Base-by-base conservation (phyloP, 257 asterid genomes). In the Penstemon newberryi region DNA sequence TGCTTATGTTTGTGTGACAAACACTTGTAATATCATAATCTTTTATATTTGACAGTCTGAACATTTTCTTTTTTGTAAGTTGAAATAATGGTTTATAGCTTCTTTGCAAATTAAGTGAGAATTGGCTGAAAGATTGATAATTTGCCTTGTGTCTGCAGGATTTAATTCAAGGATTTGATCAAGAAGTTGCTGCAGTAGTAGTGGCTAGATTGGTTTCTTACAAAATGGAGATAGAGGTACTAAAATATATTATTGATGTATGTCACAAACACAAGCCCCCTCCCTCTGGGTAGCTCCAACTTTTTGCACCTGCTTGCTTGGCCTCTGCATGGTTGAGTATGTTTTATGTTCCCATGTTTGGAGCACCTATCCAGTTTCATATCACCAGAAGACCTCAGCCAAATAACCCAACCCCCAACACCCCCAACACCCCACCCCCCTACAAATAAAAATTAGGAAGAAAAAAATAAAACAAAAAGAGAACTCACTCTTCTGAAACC, bases 161-260 rank as follows among this genome's bases (percentile, higher is more conserved):
- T 67, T 77, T 94, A 69, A 82, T 89, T 78, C 96, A 86, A 74
- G 99, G 99, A 76, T 94, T 94, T 81, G 99, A 94, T 81, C 97
- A 94, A 78, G 99, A 94, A 78, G 87, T 82, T 74, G 97, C 97
- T 82, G 96, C 99, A 39, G 99, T 94, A 15, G 95, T 86, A 18
- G 74, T 91, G 85, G 97, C 96, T 75, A 91, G 99, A 85, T 81
- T 86, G 56, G 93, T 90, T 72, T 94, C 99, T 67, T 76, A 87
- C 79, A 94, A 94, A 82, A 94, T 94, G 99, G 99, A 91, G 77
- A 78, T 68, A 71, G 99, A 94, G 99, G 99, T 94, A 88, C 0
- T 8, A 13, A 51, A 40, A 13, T 63, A 15, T 56, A 7, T 4
- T 19, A 39, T 41, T 58, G 55, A 46, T 58, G 49, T 43, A 66